Base-by-base conservation (phyloP, 2,329 filamentous ascomycete genomes). In the Colletotrichum filicis region DNA sequence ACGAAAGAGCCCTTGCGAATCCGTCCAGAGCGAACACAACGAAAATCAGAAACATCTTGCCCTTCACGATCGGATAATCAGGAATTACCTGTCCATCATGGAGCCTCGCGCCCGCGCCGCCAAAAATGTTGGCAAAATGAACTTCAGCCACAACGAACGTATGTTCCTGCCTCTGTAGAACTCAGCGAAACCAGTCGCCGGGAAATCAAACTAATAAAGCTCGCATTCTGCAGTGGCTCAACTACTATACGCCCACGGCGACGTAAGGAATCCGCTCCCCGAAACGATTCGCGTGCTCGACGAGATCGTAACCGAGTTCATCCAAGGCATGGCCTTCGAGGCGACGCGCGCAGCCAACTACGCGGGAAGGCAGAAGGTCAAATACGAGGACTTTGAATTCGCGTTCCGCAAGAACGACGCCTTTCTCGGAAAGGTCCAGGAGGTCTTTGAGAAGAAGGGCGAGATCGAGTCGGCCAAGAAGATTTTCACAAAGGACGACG, bases 351-450 rank as follows among this genome's bases (percentile, higher is more conserved):
- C 93, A 66, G 97, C 97, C 0, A 92, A 94, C 81, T 94, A 97
- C 83, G 92, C 94, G 2, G 93, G 95, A 0, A 93, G 97, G 2
- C 94, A 97, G 79, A 99, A 99, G 85, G 95, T 99, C 84, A 99
- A 99, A 83, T 94, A 97, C 79, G 96, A 98, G 79, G 97, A 99
- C 83, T 98, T 99, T 85, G 95, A 97, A 79, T 99, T 97, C 83
- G 95, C 95, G 52, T 90, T 98, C 77, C 91, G 97, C 37, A 91
- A 93, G 75, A 97, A 98, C 79, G 92, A 94, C 9, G 87, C 90
- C 72, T 97, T 97, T 81, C 87, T 98, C 56, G 97, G 97, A 61
- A 92, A 96, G 79, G 95, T 98, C 67, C 92, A 94, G 80, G 95
- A 98, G 85, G 91, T 97, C 79, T 89, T 98, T 76, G 93, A 94